A percentile compares a stretch with the other conserved stretches of the same genome.
Conservation (phyloP, 2,329 filamentous ascomycete genomes). For the Colletotrichum magnum region DNA sequence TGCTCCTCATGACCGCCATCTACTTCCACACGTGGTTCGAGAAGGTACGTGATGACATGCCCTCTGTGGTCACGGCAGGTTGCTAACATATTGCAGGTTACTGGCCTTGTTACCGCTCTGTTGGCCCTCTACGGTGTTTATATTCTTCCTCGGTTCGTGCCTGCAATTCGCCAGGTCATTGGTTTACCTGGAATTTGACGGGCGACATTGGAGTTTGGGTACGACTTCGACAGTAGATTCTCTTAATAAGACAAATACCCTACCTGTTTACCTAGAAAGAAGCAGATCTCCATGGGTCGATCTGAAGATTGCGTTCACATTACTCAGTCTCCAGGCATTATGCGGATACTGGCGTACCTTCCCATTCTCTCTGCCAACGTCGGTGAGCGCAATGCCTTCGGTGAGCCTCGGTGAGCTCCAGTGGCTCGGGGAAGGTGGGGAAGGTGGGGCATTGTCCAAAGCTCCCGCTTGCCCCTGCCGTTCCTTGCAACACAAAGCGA, state of each 20-base stretch:
- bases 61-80: no score
- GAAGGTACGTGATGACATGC: constrained; percentile 72
- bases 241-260: constrained; percentile 1
- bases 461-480: background rate
- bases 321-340: no score
- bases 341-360: no score
- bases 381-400: background rate
- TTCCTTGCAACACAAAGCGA: background rate
- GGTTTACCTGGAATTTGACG: constrained; percentile 66
- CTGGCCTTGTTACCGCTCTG: constrained; percentile 65
- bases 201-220: background rate
- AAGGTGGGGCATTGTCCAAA: constrained; percentile 2
- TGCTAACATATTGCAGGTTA: constrained; percentile 59
- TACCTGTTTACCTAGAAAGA: background rate
- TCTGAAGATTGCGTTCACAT: no score
- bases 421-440: background rate
- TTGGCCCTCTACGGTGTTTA: constrained; percentile 65
- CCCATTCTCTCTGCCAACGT: no score
- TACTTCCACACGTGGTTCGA: constrained; percentile 99
- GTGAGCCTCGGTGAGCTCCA: background rate
- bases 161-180: constrained; percentile 59
- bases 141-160: constrained; percentile 65
- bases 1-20: constrained; percentile 98
- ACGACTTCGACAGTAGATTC: background rate
- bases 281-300: background rate